Evolutionary conservation across 225 moss, liverwort and hornwort genomes (phyloP), one percentile per base, ranked within the genome.

Genomic region (Pleurozium schreberi): DNA sequence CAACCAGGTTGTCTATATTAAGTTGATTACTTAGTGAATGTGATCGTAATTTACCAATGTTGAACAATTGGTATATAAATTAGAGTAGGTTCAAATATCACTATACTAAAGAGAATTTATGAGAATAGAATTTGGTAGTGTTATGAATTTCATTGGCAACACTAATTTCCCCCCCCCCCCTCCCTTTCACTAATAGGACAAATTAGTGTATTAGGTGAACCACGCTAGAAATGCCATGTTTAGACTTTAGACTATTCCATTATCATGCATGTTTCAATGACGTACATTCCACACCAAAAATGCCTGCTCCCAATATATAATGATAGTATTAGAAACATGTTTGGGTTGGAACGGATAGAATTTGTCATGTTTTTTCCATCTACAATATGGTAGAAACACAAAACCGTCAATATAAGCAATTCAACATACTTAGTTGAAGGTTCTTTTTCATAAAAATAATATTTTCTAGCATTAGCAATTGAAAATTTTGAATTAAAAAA

Each of bases 101-200:
- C 19, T 45, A 10, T 10, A 19, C 0, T 18, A 0, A 49, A 12
- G 5, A 49, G 19, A 3, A 18, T 31, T 75, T 19, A 30, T 1
- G 47, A 74, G 31, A 18, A 11, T 47, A 4, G 18, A 47, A 11
- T 18, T 74, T 47, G 6, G 6, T 20, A 49, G 2, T 75, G 18
- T 49, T 3, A 20, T 2, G 12, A 33, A 49, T 75, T 71, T 74
- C 18, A 18, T 47, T 47, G 13, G 14, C 42, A 14, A 42, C 4
- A 14, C 14, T 40, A 66, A 30, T 36, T 36, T 11, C 10, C 6
- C 17, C 17, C 1, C 1, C 33, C 10, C 20, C 10, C 6, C 17
- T 10, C 1, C 1, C 33, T 6, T 2, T 75, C 2, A 19, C 12
- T 33, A 12, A 31, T 31, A 19, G 10, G 12, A 75, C 17, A 20